Evolutionary conservation across 768 basidiomycete species (phyloP), one percentile per base, ranked within the genome.

Genomic region (Mycena alexandri): DNA sequence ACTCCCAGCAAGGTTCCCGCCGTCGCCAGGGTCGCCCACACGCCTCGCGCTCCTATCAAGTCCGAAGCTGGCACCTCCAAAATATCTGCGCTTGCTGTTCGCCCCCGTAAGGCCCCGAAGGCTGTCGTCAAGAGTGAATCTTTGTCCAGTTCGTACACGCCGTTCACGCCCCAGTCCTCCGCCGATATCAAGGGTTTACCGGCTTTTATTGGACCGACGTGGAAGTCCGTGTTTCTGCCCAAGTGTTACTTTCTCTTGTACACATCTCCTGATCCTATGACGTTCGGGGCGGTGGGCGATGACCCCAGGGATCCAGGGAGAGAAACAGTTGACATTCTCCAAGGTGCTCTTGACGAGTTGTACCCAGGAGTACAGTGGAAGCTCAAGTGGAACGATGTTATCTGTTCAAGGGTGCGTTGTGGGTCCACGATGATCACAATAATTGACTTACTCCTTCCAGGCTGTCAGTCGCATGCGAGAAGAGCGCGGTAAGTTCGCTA

Each of bases 401-500:
- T 61, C 14, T 61, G 59, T 42, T 29, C 59, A 3, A 61, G 22
- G 48, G 59, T 61, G 33, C 24, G 59, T 61, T 38, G 34, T 34
- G 8, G 11, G 16, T 46, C 57, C 25, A 36, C 14, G 21, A 36
- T 57, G 44, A 47, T 58, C 0, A 38, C 38, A 14, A 38, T 38
- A 38, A 14, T 10, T 38, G 3, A 7, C 42, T 43, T 21, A 21
- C 33, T 34, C 36, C 50, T 42, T 36, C 2, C 16, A 62, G 61
- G 61, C 51, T 62, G 61, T 54, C 61, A 53, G 48, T n/a, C 61
- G 51, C 25, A n/a, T 62, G 5, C 24, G 61, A 12, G 51, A 62
- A 17, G 24, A 24, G 5, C 61, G 61, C 7, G 36, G 34, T 6
- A 13, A n/a, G 10, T 17, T 61, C 36, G 50, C n/a, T 13, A 52